Evolutionary conservation across 768 basidiomycete species (phyloP), one percentile per base, ranked within the genome.

Genomic region (Russula olivacea): DNA sequence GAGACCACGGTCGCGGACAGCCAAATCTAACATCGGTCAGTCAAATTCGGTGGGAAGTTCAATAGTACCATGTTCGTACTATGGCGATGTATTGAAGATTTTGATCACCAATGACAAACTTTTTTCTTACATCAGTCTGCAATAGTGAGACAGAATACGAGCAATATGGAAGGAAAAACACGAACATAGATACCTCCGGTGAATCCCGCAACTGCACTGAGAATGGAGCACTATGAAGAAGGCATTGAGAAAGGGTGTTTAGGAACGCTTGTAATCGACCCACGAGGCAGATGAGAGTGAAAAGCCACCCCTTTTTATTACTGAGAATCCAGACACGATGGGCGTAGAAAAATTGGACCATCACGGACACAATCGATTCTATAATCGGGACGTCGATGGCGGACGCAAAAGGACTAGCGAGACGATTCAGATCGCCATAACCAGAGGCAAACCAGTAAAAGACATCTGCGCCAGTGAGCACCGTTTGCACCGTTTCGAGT

Each of bases 371-470:
- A 11, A 63, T 15, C 11, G 61, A 23, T 30, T 34, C 61, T 3
- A 63, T 53, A 4, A 63, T 52, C 6, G 51, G 56, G 7, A 30
- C 45, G 28, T 63, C 57, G 19, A 71, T 67, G 19, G 70, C 55
- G 5, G 67, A 66, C 11, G 68, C 59, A 32, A 67, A 58, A 1
- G 69, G 58, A 11, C 60, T 38, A 4, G 51, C 52, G 5, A 74
- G 68, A 28, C 62, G 59, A 0, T n/a, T 41, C 28, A 73, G 45
- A 55, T 74, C 64, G 1, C 73, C 74, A 40, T 69, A 74, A 21
- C 72, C 71, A 2, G 69, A 47, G 21, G 48, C 70, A 61, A 69
- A 74, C 69, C 70, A 71, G 59, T 70, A 69, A 50, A 68, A 70
- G 10, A 67, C 58, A 62, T 74, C 73, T 2, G 64, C 69, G 32